These are phyloP conservation scores for Pisolithus tinctorius DNA, from an alignment of 768 basidiomycete species.

Conservation along the genomic window DNA sequence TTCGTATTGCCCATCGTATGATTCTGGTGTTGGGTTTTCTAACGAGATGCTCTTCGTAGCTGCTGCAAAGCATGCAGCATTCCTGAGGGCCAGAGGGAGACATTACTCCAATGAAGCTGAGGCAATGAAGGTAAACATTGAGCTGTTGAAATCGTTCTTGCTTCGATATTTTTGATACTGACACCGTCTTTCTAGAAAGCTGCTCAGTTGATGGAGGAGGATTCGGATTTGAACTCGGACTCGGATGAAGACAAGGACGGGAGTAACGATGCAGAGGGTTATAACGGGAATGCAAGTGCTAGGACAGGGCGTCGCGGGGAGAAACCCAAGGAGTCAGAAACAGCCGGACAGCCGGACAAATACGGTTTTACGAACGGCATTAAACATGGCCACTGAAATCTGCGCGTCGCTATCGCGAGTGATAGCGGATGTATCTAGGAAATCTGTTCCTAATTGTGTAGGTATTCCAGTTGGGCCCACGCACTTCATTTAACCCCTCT, in stretches of 20 bases:
- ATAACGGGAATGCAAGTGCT: not conserved
- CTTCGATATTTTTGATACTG: conserved; percentile 1
- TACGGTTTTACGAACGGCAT: conserved; percentile 15
- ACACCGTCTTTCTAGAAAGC: conserved; percentile 43
- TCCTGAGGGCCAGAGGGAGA: conserved; percentile 71
- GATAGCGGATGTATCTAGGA: conserved; percentile 1
- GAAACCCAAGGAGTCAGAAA: not conserved
- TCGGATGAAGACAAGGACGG: conserved; percentile 19
- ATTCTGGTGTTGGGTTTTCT: not conserved
- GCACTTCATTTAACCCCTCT: no score
- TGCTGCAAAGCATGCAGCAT: conserved; percentile 75
- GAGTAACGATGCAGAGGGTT: not conserved
- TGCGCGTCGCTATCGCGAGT: not conserved
- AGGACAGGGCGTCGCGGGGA: not conserved
- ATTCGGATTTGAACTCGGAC: conserved; percentile 34
- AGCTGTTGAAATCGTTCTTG: no score
- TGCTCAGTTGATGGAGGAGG: conserved; percentile 56
- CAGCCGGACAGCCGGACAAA: not conserved
- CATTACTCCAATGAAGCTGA: conserved; percentile 91
- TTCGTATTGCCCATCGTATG: conserved; percentile 28
- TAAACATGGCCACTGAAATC: conserved; percentile 12
- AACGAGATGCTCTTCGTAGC: conserved; percentile 37
- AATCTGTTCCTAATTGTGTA: no score
- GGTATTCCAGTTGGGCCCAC: no score
- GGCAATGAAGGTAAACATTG: conserved; percentile 71